Evolutionary conservation across 257 asterid species (phyloP).

Genomic region (Nicotiana tomentosiformis): DNA sequence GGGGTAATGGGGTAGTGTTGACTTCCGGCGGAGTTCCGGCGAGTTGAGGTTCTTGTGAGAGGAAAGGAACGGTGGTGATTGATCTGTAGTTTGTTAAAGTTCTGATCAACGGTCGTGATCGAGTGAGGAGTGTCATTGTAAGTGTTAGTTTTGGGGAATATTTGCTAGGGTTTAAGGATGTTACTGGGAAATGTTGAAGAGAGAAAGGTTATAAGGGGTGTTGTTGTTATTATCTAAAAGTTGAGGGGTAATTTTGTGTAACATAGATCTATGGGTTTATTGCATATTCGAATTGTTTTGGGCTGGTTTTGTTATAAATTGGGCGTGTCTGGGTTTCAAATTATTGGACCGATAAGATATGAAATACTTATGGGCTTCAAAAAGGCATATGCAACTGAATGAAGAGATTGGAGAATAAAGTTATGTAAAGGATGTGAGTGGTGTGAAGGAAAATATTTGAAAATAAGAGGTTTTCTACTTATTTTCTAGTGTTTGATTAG

Average conservation of each 20-base stretch:
- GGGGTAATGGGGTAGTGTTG: conserved; percentile 51
- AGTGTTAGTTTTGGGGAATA: neutral
- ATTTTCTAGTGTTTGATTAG: too few relatives aligned
- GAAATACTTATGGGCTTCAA: neutral
- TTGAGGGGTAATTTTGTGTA: neutral
- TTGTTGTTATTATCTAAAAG: neutral
- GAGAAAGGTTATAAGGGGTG: neutral
- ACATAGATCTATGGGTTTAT: neutral
- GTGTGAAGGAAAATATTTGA: too few relatives aligned
- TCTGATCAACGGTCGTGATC: conserved; percentile 48
- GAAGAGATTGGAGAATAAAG: too few relatives aligned
- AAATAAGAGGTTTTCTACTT: too few relatives aligned
- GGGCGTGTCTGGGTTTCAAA: neutral
- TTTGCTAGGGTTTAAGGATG: conserved; percentile 4
- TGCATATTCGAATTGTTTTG: neutral
- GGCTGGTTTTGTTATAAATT: neutral
- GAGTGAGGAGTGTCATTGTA: conserved; percentile 44
- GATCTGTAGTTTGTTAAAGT: conserved; percentile 26
- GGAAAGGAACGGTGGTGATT: conserved; percentile 62
- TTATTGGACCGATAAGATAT: neutral
- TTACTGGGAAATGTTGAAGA: neutral
- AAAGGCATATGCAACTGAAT: neutral
- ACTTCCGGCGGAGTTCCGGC: conserved; percentile 30
- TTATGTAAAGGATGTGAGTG: too few relatives aligned
- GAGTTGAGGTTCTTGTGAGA: conserved; percentile 56